Base-by-base conservation (phyloP, 78 protist genomes). In the Emiliania huxleyi region DNA sequence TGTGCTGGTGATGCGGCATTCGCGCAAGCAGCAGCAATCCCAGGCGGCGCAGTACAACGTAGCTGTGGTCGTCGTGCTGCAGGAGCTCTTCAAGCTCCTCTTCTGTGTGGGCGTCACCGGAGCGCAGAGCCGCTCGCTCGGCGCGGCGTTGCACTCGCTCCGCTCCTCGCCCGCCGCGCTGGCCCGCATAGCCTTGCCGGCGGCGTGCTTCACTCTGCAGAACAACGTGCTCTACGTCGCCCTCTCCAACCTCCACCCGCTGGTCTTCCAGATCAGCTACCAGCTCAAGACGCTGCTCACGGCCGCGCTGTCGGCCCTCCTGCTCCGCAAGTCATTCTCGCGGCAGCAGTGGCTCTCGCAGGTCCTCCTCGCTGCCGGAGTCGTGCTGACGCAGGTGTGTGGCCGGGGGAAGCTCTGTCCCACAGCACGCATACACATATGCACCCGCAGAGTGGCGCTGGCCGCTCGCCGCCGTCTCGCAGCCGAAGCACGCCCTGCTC, bases 201-300 rank as follows among this genome's bases (percentile, higher is more conserved):
- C 97, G 0, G 25, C 29, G 1, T 69, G 95, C 38, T 96, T 94
- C 93, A 94, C 95, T 25, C 43, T 96, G 3, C 98, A 96, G 71
- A 95, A 94, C 85, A 95, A 94, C 81, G 77, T 96, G 12, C 96
- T 88, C 45, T 96, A 71, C 52, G 75, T 96, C 29, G 98, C 97
- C 15, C 90, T 87, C n/a, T 52, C 93, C 21, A 93, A 96, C 90
- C 93, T 96, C 18, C 95, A 95, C 23, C 83, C 96, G 0, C 95
- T 94, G 25, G 42, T 85, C 18, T 95, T 90, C 89, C 89, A 81
- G 55, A 44, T 81, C 56, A 29, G 22, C 23, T 81, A 81, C 55
- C 89, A 81, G 89, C 42, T 81, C 42, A 81, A 81, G 89, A 81
- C 89, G 56, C 48, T 81, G 35, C n/a, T 81, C 42, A 81, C 89